Percentiles rank a stretch among this genome's conserved stretches.
These are phyloP conservation scores for Steccherinum ochraceum DNA, from an alignment of 768 basidiomycete species.

Conservation along the genomic window DNA sequence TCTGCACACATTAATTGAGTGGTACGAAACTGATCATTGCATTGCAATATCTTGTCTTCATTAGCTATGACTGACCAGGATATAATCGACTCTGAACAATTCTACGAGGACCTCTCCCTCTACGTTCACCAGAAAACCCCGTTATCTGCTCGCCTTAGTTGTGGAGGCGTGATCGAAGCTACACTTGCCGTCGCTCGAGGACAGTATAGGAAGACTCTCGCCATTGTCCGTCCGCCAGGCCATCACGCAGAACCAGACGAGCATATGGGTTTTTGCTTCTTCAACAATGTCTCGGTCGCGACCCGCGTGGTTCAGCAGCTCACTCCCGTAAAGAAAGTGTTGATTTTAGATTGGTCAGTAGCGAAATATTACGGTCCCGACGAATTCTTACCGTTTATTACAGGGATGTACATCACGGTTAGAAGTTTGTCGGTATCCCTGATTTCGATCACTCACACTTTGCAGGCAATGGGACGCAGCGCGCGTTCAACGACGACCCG, in stretches of 20 bases:
- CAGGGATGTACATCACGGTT: slow-evolving; percentile 96
- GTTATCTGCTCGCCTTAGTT: slow-evolving; percentile 78
- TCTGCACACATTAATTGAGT: not conserved
- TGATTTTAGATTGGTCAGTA: slow-evolving; percentile 93
- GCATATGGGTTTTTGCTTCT: slow-evolving; percentile 99
- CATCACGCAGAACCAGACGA: slow-evolving; percentile 98
- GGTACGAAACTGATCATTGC: not conserved
- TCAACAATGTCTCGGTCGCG: slow-evolving; percentile 96
- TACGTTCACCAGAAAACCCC: slow-evolving; percentile 88
- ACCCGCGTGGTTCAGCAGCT: slow-evolving; percentile 71
- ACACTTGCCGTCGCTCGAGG: slow-evolving; percentile 78
- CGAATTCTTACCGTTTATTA: not conserved
- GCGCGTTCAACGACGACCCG: slow-evolving; percentile 91
- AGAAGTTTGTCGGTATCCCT: slow-evolving; percentile 8
- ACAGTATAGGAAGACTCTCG: slow-evolving; percentile 80
- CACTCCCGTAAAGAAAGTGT: slow-evolving; percentile 67
- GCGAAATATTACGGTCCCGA: not conserved
- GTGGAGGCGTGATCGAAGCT: slow-evolving; percentile 93
- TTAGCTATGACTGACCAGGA: slow-evolving; percentile 72
- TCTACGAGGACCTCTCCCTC: slow-evolving; percentile 88
- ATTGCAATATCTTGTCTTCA: slow-evolving; percentile 12
- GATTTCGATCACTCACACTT: not conserved
- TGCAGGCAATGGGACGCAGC: slow-evolving; percentile 92
- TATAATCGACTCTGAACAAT: slow-evolving; percentile 66
- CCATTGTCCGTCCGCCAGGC: slow-evolving; percentile 94